A percentile compares a stretch with the other conserved stretches of the same genome.
Evolutionary conservation across 2,329 filamentous ascomycete species (phyloP).

Genomic region (Fusarium dimerum): DNA sequence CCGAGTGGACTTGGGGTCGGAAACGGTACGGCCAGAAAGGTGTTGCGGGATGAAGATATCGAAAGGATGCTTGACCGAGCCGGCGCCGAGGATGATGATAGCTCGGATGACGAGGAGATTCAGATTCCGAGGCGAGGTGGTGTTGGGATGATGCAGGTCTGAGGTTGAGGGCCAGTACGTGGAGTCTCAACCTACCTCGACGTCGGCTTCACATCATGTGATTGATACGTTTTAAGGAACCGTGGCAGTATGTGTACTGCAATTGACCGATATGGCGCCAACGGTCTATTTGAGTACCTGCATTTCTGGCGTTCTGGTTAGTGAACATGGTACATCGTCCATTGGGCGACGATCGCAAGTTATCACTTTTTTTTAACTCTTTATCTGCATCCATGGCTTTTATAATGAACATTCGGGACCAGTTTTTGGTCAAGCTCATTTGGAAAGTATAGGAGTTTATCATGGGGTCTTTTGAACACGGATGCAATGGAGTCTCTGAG

Average conservation of each 20-base stretch:
- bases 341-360: no score
- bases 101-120: slow-evolving; percentile 61
- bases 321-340: no score
- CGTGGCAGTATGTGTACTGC: no score
- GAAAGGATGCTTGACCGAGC: slow-evolving; percentile 59
- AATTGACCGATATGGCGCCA: no score
- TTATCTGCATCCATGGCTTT: no score
- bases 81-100: slow-evolving; percentile 50
- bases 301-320: no score
- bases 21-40: slow-evolving; percentile 38
- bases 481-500: neutral
- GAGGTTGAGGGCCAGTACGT: neutral
- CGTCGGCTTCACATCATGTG: no score
- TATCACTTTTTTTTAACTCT: no score
- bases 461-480: neutral
- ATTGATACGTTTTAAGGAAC: no score
- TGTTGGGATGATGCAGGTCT: slow-evolving; percentile 32
- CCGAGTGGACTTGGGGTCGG: slow-evolving; percentile 49
- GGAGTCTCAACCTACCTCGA: neutral
- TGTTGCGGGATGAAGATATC: slow-evolving; percentile 56
- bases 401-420: no score
- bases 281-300: no score
- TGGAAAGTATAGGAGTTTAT: neutral
- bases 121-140: slow-evolving; percentile 43
- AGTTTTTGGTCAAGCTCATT: neutral